Base-by-base conservation (phyloP, 2,329 filamentous ascomycete genomes). In the Metarhizium humberi region DNA sequence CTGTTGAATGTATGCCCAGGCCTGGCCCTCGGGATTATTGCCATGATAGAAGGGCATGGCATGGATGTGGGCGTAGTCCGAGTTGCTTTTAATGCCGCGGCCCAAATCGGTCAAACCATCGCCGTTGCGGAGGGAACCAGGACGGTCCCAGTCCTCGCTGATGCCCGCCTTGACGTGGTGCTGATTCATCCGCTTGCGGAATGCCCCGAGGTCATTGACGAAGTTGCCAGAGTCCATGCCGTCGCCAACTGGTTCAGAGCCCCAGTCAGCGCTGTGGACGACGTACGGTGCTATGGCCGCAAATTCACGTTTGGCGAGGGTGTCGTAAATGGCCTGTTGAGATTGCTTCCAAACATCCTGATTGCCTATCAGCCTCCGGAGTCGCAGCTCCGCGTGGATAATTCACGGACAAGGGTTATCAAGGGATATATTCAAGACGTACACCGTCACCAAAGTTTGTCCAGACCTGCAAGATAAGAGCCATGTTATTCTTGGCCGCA, bases 391-490 rank as follows among this genome's bases (percentile, higher is more conserved):
- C 6, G 32, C 10, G 32, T 34, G 32, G 32, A 34, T 34, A 34
- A 8, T 34, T 8, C 6, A 34, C 32, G 10, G 10, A 34, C 7
- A 11, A 34, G 10, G 32, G 32, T 34, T 11, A 34, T 11, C 7
- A 34, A 34, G 32, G 32, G 32, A 11, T 3, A 11, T 3, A 38
- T 29, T 50, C 38, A 16, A 40, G 2, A 60, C 58, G 53, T 55
- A 61, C 59, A 32, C 60, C 60, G 47, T 40, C 51, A 11, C 60
- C 60, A 55, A 61, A 62, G 54, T 62, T 62, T 36, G 60, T 62
- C 60, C 60, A 62, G 36, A 62, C 59, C 38, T 62, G 60, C 16
- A 61, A 53, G 43, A 62, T 55, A 36, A 62, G 42, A 25, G 54
- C 59, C 59, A 62, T 62, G 53, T 57, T 57, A 56, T 62, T 62